Base-by-base conservation (phyloP, 2,329 filamentous ascomycete species). In the Paracoccidioides brasiliensis region DNA sequence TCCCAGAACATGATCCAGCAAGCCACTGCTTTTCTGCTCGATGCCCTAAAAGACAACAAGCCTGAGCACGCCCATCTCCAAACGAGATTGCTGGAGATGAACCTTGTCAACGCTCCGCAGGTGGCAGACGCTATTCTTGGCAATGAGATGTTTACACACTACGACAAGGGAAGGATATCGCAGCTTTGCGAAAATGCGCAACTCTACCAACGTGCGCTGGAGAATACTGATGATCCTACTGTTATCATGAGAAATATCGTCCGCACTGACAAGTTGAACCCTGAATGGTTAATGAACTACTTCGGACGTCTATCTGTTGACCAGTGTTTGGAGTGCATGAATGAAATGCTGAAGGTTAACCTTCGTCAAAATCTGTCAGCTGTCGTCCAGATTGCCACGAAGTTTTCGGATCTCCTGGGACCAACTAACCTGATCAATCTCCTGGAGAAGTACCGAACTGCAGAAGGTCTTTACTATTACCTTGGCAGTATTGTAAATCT, bases 141-240 rank as follows among this genome's bases (percentile, higher is more conserved):
- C 62, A 98, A 98, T 66, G 89, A 97, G 65, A 96, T 98, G 86
- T 97, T 98, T 74, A 90, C 90, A 0, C 83, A 98, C 74, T 98
- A 95, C 67, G 93, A 98, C 74, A 94, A 88, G 76, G 75, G 83
- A 48, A 86, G 90, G 60, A 88, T 98, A 71, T 88, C 91, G 30
- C 81, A 85, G 61, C 80, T 98, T 55, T 98, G 93, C 69, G 93
- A 98, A 75, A 87, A 94, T 69, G 90, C 90, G 53, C 90, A 90
- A 53, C 81, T 98, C 55, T 80, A 81, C 61, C 86, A 90, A 67
- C 87, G 87, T 72, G 93, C 93, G 28, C 72, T 98, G 60, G 94
- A 98, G 75, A 88, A 96, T 63, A 95, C 95, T 64, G 90, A 97
- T 65, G 90, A 97, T 64, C 84, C 90, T 4, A 83, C 84, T 32